Evolutionary conservation across 345 rosid genomes (phyloP).

Genomic region (Cardiospermum halicacabum): DNA sequence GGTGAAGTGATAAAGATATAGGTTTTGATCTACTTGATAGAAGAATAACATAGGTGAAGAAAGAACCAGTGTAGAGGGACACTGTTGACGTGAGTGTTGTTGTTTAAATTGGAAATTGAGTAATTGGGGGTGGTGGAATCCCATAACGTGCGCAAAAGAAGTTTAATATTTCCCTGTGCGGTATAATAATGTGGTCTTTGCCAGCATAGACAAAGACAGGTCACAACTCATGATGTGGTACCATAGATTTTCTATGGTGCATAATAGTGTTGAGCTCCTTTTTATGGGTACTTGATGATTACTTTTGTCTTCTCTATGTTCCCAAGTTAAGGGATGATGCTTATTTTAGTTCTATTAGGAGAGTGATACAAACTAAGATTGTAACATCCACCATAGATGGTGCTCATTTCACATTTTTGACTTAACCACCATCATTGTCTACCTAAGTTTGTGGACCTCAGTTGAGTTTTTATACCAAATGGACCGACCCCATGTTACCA

Average conservation of each 20-base stretch:
- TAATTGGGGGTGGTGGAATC: constrained; percentile 1
- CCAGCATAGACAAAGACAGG: constrained; percentile 20
- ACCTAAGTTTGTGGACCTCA: constrained; percentile 21
- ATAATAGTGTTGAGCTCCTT: constrained; percentile 13
- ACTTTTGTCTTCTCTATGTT: constrained; percentile 32
- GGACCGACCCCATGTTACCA: constrained; percentile 16
- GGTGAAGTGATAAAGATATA: too few species aligned
- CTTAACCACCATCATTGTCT: constrained; percentile 12
- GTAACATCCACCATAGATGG: constrained; percentile 18
- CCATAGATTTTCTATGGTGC: constrained; percentile 17
- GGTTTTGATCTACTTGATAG: too few species aligned
- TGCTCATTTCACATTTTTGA: constrained; percentile 10
- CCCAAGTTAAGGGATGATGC: constrained; percentile 26
- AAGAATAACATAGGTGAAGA: too few species aligned
- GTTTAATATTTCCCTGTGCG: constrained; percentile 7
- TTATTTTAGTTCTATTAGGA: neutral
- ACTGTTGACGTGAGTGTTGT: too few species aligned
- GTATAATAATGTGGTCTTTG: constrained; percentile 11
- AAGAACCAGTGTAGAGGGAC: too few species aligned
- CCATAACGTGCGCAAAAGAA: constrained; percentile 1
- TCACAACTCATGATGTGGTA: constrained; percentile 6
- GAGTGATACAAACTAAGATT: constrained; percentile 4
- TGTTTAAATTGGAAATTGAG: neutral
- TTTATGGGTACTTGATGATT: constrained; percentile 13
- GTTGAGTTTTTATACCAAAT: constrained; percentile 7